A percentile compares a stretch with the other conserved stretches of the same genome.
These are phyloP conservation scores for Macadamia tetraphylla DNA, from an alignment of 164 flowering plant genomes.

Conservation along the genomic window DNA sequence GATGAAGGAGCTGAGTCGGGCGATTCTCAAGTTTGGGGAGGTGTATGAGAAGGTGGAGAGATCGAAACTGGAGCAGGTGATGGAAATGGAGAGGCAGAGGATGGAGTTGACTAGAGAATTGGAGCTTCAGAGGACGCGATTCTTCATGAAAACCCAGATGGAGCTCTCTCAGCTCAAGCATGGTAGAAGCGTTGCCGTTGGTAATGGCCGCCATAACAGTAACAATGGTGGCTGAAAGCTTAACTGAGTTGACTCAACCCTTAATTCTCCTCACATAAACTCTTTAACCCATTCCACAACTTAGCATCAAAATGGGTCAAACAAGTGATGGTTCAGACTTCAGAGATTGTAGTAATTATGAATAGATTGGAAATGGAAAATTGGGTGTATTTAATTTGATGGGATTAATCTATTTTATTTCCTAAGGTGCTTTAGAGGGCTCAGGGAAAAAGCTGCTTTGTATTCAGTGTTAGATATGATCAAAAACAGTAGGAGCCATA, in stretches of 20 bases:
- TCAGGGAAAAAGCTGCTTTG: too few relatives aligned
- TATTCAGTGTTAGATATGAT: too few relatives aligned
- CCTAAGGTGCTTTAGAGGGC: too few relatives aligned
- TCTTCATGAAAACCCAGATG: not conserved
- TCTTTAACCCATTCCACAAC: too few relatives aligned
- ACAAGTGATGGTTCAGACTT: too few relatives aligned
- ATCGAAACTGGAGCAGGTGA: not conserved
- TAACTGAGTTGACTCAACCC: not conserved
- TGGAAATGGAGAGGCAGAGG: constrained; percentile 1
- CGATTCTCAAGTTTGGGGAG: not conserved
- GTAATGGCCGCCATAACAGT: not conserved
- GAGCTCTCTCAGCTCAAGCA: not conserved
- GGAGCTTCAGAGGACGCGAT: not conserved
- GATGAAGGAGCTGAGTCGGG: not conserved
- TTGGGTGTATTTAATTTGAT: too few relatives aligned
- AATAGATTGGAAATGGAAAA: too few relatives aligned
- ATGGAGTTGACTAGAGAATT: not conserved
- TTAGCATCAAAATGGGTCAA: too few relatives aligned
- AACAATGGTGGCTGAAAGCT: not conserved
- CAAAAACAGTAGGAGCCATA: too few relatives aligned
- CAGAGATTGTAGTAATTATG: too few relatives aligned
- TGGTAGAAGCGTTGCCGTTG: not conserved
- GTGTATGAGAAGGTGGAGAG: not conserved
- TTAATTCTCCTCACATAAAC: not conserved
- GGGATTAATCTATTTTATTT: too few relatives aligned